Conservation (phyloP, 1,284 basidiomycete species). For the Irpex rosettiformis region DNA sequence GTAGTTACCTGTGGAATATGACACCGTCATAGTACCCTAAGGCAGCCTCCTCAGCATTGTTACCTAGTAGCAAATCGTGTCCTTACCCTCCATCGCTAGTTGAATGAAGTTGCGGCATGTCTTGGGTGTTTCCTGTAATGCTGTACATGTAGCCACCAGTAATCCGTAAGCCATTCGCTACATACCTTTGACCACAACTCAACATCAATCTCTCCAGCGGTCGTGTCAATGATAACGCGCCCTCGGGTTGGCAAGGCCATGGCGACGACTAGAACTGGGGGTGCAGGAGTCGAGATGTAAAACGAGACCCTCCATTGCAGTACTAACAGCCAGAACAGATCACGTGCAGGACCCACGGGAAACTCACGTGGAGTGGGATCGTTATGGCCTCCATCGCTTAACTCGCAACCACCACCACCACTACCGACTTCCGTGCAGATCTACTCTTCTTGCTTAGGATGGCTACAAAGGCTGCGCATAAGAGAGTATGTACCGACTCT, state of each 20-base stretch:
- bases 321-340: background rate
- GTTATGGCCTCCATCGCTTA: conserved; percentile 1
- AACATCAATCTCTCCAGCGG: conserved; percentile 89
- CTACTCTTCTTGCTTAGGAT: conserved; percentile 34
- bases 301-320: background rate
- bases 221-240: conserved; percentile 86
- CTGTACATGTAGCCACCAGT: background rate
- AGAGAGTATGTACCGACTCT: conserved; percentile 56
- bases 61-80: background rate
- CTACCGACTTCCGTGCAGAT: conserved; percentile 3
- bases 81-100: conserved; percentile 82
- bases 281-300: background rate
- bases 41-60: conserved; percentile 4
- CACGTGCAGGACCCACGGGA: background rate
- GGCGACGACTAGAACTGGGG: background rate
- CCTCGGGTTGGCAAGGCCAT: conserved; percentile 84
- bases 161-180: background rate
- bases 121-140: conserved; percentile 80
- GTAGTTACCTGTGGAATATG: conserved; percentile 81
- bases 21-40: conserved; percentile 94
- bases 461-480: conserved; percentile 82
- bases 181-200: conserved; percentile 90
- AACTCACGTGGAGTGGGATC: background rate
- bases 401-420: conserved; percentile 1
- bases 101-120: conserved; percentile 92